A percentile compares a stretch with the other conserved stretches of the same genome.
Conservation (phyloP, 2,329 filamentous ascomycete genomes). For the Beauveria scarabaeidicola region DNA sequence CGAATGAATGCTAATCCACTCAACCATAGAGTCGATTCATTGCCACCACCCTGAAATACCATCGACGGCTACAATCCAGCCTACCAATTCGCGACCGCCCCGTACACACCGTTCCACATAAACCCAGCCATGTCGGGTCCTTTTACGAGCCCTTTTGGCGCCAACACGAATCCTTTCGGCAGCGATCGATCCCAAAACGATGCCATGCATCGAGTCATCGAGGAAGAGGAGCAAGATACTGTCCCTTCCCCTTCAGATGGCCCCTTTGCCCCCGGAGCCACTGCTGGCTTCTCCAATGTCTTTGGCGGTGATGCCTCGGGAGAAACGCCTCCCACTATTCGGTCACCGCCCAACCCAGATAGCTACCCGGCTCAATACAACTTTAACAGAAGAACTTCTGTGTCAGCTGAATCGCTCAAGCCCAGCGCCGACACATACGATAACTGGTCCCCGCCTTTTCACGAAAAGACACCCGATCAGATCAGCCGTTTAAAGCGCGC, state of each 20-base stretch:
- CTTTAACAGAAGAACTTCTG: constrained; percentile 84
- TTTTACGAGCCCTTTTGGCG: constrained; percentile 66
- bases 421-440: constrained; percentile 75
- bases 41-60: not conserved
- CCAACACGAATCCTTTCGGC: constrained; percentile 66
- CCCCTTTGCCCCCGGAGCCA: constrained; percentile 39
- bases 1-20: not conserved
- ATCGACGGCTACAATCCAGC: not conserved
- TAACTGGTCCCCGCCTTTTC: constrained; percentile 82
- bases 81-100: not conserved
- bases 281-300: constrained; percentile 38
- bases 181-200: constrained; percentile 31
- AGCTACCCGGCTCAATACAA: constrained; percentile 90
- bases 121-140: constrained; percentile 55
- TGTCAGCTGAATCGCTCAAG: constrained; percentile 93
- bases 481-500: constrained; percentile 68
- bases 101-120: not conserved
- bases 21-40: not conserved
- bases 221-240: constrained; percentile 74
- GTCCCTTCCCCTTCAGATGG: constrained; percentile 66
- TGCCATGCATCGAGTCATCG: constrained; percentile 52
- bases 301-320: constrained; percentile 45
- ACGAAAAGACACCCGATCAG: constrained; percentile 77
- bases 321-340: constrained; percentile 38
- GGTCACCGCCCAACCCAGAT: constrained; percentile 48